Evolutionary conservation across 2,329 filamentous ascomycete species (phyloP), one percentile per base, ranked within the genome.

Genomic region (Colletotrichum sp.): DNA sequence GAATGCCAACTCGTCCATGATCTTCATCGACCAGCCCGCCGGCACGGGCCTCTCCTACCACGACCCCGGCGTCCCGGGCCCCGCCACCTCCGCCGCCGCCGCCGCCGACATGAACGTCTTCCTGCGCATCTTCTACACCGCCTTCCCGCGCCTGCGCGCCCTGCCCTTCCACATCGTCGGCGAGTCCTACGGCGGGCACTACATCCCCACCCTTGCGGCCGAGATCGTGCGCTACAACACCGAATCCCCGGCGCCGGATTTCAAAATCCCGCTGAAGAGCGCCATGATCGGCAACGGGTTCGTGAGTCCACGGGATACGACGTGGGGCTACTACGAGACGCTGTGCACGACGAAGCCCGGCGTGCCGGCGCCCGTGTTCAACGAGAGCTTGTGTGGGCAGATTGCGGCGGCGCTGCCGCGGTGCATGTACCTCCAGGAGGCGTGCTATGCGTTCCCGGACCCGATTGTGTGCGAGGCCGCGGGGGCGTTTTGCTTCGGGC

Each of bases 21-120:
- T 88, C 24, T 88, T 86, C 72, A 81, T 88, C 71, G 85, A 86
- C 79, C 85, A 86, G 80, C 90, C 90, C 21, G 90, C 91, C 66
- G 90, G 92, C 80, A 88, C 92, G 18, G 88, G 89, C n/a, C 88
- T 91, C 76, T 92, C 90, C 3, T 89, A 87, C 77, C 63, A 76
- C 4, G 75, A 78, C 7, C 69, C 76, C 6, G 78, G 74, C 55
- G 71, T 74, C 14, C 70, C 78, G 1, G 21, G 84, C 2, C 83
- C 86, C 3, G 78, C 76, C 4, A 82, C 82, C 7, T 88, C 88
- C 14, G 83, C 85, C 38, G 83, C 85, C 1, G 86, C 85, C 14
- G 86, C 87, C 2, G 81, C 83, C 59, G 88, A 90, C 78, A 86
- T 89, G 82, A 85, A 89, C 77, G 79, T 84, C 43, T 89, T 89